Conservation (phyloP, 2,329 filamentous ascomycete genomes). For the Aureobasidium pullulans region DNA sequence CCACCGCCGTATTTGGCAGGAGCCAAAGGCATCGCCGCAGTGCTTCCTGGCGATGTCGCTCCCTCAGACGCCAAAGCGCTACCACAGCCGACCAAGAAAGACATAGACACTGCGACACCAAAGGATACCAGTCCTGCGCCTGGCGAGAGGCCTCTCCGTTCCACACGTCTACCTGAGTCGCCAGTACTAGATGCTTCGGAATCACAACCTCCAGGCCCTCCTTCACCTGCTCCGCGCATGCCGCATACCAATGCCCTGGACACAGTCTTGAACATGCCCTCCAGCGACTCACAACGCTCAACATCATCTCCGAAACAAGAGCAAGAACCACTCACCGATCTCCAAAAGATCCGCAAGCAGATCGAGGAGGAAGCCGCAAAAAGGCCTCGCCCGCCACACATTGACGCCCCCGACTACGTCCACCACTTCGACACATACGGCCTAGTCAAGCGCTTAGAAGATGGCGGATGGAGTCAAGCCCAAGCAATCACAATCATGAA, state of each 20-base stretch:
- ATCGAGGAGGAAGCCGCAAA: conserved; percentile 6
- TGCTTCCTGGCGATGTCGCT: background rate
- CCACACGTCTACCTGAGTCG: background rate
- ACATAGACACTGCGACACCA: background rate
- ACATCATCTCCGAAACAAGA: background rate
- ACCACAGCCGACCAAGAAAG: conserved; percentile 10
- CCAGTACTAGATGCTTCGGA: conserved; percentile 13
- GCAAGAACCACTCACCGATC: conserved; percentile 1
- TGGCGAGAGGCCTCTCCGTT: background rate
- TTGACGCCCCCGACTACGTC: conserved; percentile 69
- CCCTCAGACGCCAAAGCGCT: conserved; percentile 16
- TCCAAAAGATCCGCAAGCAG: conserved; percentile 4
- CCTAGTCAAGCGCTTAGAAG: conserved; percentile 71
- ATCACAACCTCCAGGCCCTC: conserved; percentile 5
- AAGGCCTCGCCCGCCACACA: conserved; percentile 50
- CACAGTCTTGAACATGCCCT: conserved; percentile 35
- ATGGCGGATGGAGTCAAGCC: conserved; percentile 60
- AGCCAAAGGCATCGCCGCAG: conserved; percentile 17
- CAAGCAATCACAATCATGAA: conserved; percentile 91
- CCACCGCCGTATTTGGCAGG: conserved; percentile 33
- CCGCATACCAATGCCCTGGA: conserved; percentile 31
- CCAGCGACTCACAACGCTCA: conserved; percentile 15
- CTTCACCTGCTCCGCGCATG: conserved; percentile 7
- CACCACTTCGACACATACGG: conserved; percentile 96
- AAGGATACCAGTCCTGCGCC: background rate